phyloP scores from a whole-genome alignment of 208 protist genomes.

The Lotmaria passim region DNA sequence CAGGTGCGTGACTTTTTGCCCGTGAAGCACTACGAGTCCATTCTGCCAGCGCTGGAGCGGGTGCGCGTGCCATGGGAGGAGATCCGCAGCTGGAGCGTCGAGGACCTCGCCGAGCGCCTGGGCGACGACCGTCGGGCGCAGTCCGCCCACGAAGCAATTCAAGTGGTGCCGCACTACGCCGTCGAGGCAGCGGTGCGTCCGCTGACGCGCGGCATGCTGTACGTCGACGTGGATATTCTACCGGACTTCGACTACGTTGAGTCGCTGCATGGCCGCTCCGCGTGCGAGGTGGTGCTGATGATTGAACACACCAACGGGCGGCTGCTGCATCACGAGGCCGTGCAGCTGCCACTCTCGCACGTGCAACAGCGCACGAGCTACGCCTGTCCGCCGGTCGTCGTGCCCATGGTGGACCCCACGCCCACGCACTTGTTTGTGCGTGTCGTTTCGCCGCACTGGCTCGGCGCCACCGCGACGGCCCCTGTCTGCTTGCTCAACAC shows the following conservation, averaged over 20 bases:
- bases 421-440: conserved; percentile 96
- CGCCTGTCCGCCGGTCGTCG: conserved; percentile 90
- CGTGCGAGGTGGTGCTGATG: conserved; percentile 95
- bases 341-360: conserved; percentile 87
- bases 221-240: conserved; percentile 96
- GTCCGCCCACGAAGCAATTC: conserved; percentile 91
- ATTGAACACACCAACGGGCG: conserved; percentile 97
- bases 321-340: conserved; percentile 97
- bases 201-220: conserved; percentile 95
- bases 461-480: conserved; percentile 63
- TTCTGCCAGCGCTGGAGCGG: conserved; percentile 96
- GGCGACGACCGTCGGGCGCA: conserved; percentile 86
- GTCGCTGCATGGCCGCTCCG: conserved; percentile 84
- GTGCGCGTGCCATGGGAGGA: conserved; percentile 96
- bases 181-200: conserved; percentile 93
- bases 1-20: conserved; percentile 85
- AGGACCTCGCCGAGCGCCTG: conserved; percentile 95
- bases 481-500: conserved; percentile 96
- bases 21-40: conserved; percentile 74
- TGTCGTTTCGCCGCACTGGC: conserved; percentile 91
- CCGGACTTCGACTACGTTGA: conserved; percentile 97
- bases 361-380: conserved; percentile 77
- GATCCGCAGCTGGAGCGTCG: conserved; percentile 91
- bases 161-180: conserved; percentile 95
- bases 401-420: conserved; percentile 97